Conservation (phyloP, 495 filamentous ascomycete species). For the Cudoniella acicularis region DNA sequence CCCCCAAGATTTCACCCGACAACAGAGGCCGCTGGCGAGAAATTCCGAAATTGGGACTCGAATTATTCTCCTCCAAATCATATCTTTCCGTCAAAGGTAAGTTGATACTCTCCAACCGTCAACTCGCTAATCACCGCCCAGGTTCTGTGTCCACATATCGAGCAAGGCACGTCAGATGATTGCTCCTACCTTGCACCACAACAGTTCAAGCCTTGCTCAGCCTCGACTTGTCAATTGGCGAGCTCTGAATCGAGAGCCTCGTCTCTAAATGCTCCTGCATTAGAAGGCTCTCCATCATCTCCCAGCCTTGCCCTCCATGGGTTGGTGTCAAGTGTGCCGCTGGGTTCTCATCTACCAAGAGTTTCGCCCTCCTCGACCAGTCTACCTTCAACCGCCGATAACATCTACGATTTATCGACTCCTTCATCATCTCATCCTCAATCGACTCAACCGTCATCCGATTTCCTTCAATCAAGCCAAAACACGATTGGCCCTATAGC, state of each 20-base stretch:
- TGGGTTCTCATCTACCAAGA: background rate
- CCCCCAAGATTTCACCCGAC: background rate
- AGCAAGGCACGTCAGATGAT: background rate
- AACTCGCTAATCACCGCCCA: background rate
- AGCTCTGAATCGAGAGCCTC: background rate
- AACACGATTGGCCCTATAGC: background rate
- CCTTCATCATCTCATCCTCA: background rate
- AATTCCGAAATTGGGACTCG: background rate
- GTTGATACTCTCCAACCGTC: background rate
- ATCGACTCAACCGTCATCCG: background rate
- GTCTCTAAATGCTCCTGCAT: background rate
- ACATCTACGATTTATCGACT: background rate
- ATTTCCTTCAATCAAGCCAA: background rate
- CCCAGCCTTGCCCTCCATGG: background rate
- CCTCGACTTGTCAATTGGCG: background rate
- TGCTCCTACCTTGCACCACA: background rate
- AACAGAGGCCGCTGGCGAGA: background rate
- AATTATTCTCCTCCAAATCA: background rate
- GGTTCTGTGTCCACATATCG: background rate
- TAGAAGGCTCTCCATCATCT: background rate
- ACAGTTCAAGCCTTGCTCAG: background rate
- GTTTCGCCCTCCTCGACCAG: background rate
- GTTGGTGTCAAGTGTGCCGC: background rate
- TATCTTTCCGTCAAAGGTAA: background rate
- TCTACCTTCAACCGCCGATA: background rate